Evolutionary conservation across 352 stramenopile species (phyloP).

Genomic region (Globisporangium paroecandrum): DNA sequence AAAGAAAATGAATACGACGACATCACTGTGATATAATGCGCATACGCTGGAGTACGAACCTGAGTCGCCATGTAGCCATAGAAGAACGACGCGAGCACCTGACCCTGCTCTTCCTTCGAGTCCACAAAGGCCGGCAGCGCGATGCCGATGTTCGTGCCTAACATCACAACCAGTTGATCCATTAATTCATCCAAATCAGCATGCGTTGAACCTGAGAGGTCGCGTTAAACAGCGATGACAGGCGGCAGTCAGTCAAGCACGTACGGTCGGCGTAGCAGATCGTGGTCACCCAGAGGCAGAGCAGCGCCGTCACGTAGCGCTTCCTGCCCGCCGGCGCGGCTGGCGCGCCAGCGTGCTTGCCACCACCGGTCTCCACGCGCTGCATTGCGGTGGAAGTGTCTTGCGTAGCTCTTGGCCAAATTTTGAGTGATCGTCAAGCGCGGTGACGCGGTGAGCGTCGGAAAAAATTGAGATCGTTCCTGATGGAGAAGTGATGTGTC

Average conservation of each 20-base stretch:
- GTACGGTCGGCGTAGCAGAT: slow-evolving; percentile 86
- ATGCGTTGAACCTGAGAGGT: not conserved
- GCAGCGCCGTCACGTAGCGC: slow-evolving; percentile 67
- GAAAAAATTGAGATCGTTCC: not conserved
- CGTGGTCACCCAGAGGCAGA: slow-evolving; percentile 73
- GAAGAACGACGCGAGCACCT: slow-evolving; percentile 84
- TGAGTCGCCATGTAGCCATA: slow-evolving; percentile 88
- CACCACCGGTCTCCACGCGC: slow-evolving; percentile 1
- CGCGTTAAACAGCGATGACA: not conserved
- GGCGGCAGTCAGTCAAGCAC: not conserved
- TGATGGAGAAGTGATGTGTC: not conserved
- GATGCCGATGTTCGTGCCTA: slow-evolving; percentile 87
- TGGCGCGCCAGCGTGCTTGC: not conserved
- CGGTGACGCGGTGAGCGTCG: not conserved
- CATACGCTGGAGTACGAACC: slow-evolving; percentile 20
- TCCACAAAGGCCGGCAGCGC: slow-evolving; percentile 71
- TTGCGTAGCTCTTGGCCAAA: not conserved
- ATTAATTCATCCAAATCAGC: not conserved
- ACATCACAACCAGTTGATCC: not conserved
- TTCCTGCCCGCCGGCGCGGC: slow-evolving; percentile 24
- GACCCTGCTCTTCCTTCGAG: slow-evolving; percentile 72
- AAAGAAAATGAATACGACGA: not conserved
- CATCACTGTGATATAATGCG: no score
- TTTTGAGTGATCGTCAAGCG: not conserved
- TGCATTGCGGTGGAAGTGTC: not conserved